A percentile compares a stretch with the other conserved stretches of the same genome.
Evolutionary conservation across 108 stramenopile species (phyloP).

Genomic region (Cyclotella kingstonii): DNA sequence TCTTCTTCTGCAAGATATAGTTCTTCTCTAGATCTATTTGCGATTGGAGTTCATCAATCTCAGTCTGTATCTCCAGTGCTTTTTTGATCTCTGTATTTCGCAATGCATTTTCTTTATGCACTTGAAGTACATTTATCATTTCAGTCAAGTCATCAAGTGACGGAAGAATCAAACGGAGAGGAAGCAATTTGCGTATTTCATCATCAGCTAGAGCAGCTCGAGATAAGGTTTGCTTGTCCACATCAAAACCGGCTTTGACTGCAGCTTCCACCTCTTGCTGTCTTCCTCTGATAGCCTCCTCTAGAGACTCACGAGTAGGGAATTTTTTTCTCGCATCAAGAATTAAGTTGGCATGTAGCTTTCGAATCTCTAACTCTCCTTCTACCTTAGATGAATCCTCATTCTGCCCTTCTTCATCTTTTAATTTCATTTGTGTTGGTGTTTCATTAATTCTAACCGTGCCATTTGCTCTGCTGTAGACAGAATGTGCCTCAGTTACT

Average conservation of each 20-base stretch:
- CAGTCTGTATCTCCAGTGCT: slow-evolving; percentile 18
- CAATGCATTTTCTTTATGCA: slow-evolving; percentile 39
- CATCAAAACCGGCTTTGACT: slow-evolving; percentile 39
- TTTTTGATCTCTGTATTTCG: slow-evolving; percentile 16
- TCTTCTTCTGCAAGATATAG: slow-evolving; percentile 19
- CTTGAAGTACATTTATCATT: slow-evolving; percentile 41
- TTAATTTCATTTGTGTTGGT: slow-evolving; percentile 1
- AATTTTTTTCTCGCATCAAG: slow-evolving; percentile 35
- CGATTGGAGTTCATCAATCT: slow-evolving; percentile 39
- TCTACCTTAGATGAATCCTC: slow-evolving; percentile 14
- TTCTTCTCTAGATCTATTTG: slow-evolving; percentile 39
- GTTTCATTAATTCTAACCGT: slow-evolving; percentile 11
- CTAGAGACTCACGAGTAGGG: slow-evolving; percentile 39
- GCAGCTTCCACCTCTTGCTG: slow-evolving; percentile 33
- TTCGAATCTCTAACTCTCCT: slow-evolving; percentile 22
- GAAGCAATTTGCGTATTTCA: slow-evolving; percentile 47
- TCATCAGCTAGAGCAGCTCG: slow-evolving; percentile 48
- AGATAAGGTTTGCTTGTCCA: slow-evolving; percentile 40
- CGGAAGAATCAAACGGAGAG: slow-evolving; percentile 44
- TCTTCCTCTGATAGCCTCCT: slow-evolving; percentile 39
- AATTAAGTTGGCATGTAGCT: slow-evolving; percentile 34
- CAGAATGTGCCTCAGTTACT: slow-evolving; percentile 6
- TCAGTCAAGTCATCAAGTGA: slow-evolving; percentile 30
- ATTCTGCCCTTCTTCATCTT: slow-evolving; percentile 5
- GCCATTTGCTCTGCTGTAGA: slow-evolving; percentile 11